A percentile compares a stretch with the other conserved stretches of the same genome.
These are phyloP conservation scores for Hypoxylon subgilvum DNA, from an alignment of 495 filamentous ascomycete species.

Conservation along the genomic window DNA sequence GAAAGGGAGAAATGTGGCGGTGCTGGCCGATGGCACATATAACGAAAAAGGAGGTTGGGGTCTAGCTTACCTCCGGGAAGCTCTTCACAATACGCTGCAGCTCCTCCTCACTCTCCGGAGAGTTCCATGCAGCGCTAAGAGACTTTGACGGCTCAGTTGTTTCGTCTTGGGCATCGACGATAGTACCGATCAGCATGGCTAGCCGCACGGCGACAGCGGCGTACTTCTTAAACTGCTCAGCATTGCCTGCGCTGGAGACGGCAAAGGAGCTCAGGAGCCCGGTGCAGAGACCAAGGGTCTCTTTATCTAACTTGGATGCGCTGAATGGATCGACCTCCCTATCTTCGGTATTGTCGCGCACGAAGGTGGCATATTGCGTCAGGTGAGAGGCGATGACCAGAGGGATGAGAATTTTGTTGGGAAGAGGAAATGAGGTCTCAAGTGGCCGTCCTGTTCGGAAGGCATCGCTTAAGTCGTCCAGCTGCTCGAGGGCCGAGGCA, in stretches of 20 bases:
- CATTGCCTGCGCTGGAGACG: conserved; percentile 41
- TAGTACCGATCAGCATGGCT: conserved; percentile 30
- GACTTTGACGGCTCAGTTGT: conserved; percentile 25
- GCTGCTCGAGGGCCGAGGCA: conserved; percentile 29
- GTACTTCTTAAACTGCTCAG: conserved; percentile 44
- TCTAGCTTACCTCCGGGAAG: conserved; percentile 27
- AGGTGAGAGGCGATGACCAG: conserved; percentile 27
- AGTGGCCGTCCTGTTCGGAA: conserved; percentile 29
- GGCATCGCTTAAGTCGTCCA: conserved; percentile 37
- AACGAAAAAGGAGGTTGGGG: neutral
- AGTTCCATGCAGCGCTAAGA: conserved; percentile 26
- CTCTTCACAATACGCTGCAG: conserved; percentile 16
- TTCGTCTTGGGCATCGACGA: conserved; percentile 54
- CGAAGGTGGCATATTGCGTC: conserved; percentile 25
- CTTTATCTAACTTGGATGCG: conserved; percentile 13
- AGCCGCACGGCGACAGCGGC: conserved; percentile 52
- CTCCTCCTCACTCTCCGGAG: conserved; percentile 6
- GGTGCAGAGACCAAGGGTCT: conserved; percentile 56
- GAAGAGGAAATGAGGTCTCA: conserved; percentile 24
- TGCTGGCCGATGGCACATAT: neutral
- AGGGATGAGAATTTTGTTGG: conserved; percentile 31
- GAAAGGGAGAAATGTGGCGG: neutral
- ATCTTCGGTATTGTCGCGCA: conserved; percentile 11
- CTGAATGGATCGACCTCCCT: conserved; percentile 1
- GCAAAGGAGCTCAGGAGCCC: conserved; percentile 53